Base-by-base conservation (phyloP, 305 asterid genomes). In the Ilex paraguariensis region DNA sequence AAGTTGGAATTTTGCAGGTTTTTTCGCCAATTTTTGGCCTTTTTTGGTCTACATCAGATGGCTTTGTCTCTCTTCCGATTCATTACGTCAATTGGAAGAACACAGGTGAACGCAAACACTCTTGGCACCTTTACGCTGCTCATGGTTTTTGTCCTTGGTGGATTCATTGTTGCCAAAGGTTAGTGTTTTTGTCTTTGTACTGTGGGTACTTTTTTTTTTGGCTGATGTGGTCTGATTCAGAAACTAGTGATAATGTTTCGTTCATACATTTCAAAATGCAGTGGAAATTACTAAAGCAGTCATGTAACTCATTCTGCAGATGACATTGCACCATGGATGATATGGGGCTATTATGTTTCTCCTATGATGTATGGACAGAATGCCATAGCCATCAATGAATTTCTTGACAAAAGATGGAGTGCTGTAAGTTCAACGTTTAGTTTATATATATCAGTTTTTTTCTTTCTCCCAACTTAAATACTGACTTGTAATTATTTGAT, bases 281-380 rank as follows among this genome's bases (percentile, higher is more conserved):
- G 28, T 21, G 28, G 28, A 21, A 21, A 21, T 21, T 21, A 21
- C 28, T 21, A 21, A 21, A 21, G 28, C 28, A 21, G 28, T 21
- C 28, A 21, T 21, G 28, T 21, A 21, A 21, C 52, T 31, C 28
- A 62, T 52, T 8, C 56, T 71, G 64, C 81, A 91, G 97, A 91
- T 63, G 95, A 91, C 79, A 87, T 87, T 57, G 59, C 78, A 63
- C 91, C 96, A 63, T 91, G 95, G 93, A 81, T 87, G 86, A 74
- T 73, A 59, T 87, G 97, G 96, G 96, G 95, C 45, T 91, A 73
- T 59, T 90, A 87, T 51, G 13, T 75, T 46, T 90, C 97, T 67
- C 97, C 96, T 63, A 84, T 90, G 97, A 84, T 84, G 84, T 90
- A 87, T 54, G 96, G 88, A 62, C 96, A 87, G 79, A 90, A 87